A percentile compares a stretch with the other conserved stretches of the same genome.
Conservation (phyloP, 2,329 filamentous ascomycete genomes). For the Paramyrothecium roridum region DNA sequence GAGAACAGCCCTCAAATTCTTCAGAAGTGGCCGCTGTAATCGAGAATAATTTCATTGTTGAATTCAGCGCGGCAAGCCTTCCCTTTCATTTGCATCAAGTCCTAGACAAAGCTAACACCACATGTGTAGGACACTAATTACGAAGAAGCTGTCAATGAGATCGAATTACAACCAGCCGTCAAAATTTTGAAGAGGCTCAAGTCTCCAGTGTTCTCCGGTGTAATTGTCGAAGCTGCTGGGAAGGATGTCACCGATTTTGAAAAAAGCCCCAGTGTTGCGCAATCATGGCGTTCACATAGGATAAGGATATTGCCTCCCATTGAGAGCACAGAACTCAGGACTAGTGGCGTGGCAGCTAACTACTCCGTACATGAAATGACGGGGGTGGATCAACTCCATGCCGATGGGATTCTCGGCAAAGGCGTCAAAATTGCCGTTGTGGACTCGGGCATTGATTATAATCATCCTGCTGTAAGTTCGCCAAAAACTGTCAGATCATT, state of each 20-base stretch:
- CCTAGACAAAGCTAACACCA: no score
- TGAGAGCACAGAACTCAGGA: neutral
- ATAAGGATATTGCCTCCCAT: neutral
- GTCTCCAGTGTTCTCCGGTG: neutral
- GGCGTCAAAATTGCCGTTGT: constrained; percentile 17
- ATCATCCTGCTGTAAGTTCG: constrained; percentile 9
- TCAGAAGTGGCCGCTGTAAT: no score
- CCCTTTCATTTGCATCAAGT: no score
- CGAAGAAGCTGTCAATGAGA: neutral
- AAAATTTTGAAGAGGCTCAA: neutral
- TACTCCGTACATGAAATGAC: constrained; percentile 17
- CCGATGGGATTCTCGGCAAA: constrained; percentile 12
- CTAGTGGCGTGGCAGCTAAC: constrained; percentile 1
- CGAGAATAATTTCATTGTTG: no score
- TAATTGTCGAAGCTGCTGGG: neutral
- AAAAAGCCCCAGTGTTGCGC: neutral
- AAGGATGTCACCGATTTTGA: neutral
- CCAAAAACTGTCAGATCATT: neutral
- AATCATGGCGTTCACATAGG: neutral
- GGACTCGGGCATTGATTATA: constrained; percentile 17
- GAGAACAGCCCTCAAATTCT: no score
- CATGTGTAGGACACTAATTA: neutral
- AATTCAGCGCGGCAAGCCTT: no score
- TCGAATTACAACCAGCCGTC: neutral
- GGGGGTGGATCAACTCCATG: constrained; percentile 15